These are phyloP conservation scores for Aspergillus carlsbadensis DNA, from an alignment of 495 filamentous ascomycete genomes.

Conservation along the genomic window DNA sequence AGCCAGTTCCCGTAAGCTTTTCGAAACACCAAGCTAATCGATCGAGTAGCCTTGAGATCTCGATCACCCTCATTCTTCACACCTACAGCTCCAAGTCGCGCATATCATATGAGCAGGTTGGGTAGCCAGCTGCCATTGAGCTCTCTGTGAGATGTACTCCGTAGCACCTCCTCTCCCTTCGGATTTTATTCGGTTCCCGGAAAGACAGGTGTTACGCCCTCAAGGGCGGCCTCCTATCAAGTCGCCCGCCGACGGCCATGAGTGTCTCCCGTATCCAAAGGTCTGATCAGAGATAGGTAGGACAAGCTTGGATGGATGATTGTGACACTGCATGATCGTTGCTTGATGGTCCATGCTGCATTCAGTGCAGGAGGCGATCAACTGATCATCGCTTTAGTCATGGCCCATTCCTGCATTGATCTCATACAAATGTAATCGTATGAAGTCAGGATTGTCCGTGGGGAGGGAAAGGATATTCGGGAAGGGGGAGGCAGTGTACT, in stretches of 20 bases:
- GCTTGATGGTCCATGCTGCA: background rate
- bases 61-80: background rate
- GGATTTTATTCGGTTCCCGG: background rate
- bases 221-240: conserved; percentile 1
- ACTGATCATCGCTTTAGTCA: conserved; percentile 2
- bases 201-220: background rate
- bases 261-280: conserved; percentile 4
- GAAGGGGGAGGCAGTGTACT: conserved; percentile 41
- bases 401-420: conserved; percentile 3
- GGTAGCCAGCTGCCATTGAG: too few relatives aligned
- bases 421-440: background rate
- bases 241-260: background rate
- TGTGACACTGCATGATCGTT: background rate
- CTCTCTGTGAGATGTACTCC: conserved; percentile 1
- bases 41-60: background rate
- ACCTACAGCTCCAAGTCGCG: background rate
- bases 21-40: background rate
- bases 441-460: conserved; percentile 16
- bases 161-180: background rate
- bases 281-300: conserved; percentile 7
- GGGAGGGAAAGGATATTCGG: conserved; percentile 4
- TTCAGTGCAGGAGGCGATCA: background rate
- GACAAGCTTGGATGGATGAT: conserved; percentile 9
- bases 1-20: background rate
- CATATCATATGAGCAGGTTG: conserved; percentile 5